Evolutionary conservation across 2,329 filamentous ascomycete species (phyloP), one percentile per base, ranked within the genome.

Genomic region (Aquanectria penicillioides): DNA sequence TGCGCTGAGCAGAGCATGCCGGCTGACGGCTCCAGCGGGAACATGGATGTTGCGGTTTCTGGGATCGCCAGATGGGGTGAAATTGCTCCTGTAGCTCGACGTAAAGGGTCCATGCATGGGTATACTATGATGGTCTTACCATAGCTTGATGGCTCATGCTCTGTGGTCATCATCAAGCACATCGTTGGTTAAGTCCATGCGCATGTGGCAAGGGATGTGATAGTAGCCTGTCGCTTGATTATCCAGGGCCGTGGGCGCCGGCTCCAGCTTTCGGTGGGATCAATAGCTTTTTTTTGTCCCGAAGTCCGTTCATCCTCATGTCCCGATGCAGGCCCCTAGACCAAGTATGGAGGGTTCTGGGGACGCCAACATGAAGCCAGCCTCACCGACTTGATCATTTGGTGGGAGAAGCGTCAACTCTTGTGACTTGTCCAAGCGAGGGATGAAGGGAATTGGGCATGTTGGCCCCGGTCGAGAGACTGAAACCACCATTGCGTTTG

Each of bases 401-500:
- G 17, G 48, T 22, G 22, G 29, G 17, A 43, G 23, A 8, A 38
- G 43, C 28, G 22, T 54, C 22, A 17, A 36, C 18, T 26, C 31
- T 29, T n/a, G n/a, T n/a, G n/a, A n/a, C n/a, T n/a, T 13, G 36
- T 29, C 25, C 41, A 56, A 43, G 43, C 40, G 53, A 64, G 53
- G 47, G 54, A 54, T 47, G 55, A 57, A 53, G 36, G 18, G 54
- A 31, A 53, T 49, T 52, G 41, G 57, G 47, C 47, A 40, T 48
- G 28, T 40, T 54, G 54, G 55, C 51, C 55, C 62, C 23, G 38
- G 47, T 38, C 40, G 51, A 51, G 59, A 29, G 34, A 48, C 59
- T 64, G 62, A 64, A 62, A 69, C 66, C 49, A 36, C 54, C 37
- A 60, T 50, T 47, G 64, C 58, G 55, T 44, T 50, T 46, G 60